Evolutionary conservation across 352 stramenopile genomes (phyloP), one percentile per base, ranked within the genome.

Genomic region (Phytopythium oedochilum): DNA sequence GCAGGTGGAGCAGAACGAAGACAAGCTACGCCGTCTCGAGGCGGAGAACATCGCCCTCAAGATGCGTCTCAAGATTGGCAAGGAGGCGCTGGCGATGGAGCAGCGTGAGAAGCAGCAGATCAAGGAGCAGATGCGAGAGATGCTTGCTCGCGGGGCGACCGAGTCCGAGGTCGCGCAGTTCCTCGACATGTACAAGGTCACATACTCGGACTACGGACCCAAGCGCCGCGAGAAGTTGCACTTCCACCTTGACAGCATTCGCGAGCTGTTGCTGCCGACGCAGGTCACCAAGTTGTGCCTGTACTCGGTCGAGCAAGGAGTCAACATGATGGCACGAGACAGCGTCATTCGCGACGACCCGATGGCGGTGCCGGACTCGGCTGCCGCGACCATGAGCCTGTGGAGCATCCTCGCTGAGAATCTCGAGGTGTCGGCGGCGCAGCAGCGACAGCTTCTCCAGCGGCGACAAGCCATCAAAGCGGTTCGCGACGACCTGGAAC

Each of bases 171-270:
- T 92, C 50, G 81, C 78, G 50, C 73, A 73, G 48, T 92, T 89
- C 53, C 67, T 92, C 28, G 84, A 92, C 55, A 84, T 88, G 75
- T 92, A 92, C 69, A 87, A 88, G 64, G 66, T 86, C 47, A 89
- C 77, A 42, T 89, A 92, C 68, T 87, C 78, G 46, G 81, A 92
- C 61, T 92, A 89, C 53, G 81, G 81, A 5, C 78, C 77, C 5
- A 88, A 88, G 59, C 72, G 81, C 51, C 71, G 72, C 3, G 81
- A 89, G 45, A 88, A 87, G 54, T 61, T 92, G 46, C 69, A 78
- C 39, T 92, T 88, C 69, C 81, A 92, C 57, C 54, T 89, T 35
- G 73, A 71, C 17, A 70, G 78, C 45, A 88, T 92, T 52, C 73
- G 72, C 2, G 81, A 92, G 55, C 57, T 92, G 45, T 63, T 92